Evolutionary conservation across 176 grass and related monocot species (phyloP).

Genomic region (Phyllostachys edulis): DNA sequence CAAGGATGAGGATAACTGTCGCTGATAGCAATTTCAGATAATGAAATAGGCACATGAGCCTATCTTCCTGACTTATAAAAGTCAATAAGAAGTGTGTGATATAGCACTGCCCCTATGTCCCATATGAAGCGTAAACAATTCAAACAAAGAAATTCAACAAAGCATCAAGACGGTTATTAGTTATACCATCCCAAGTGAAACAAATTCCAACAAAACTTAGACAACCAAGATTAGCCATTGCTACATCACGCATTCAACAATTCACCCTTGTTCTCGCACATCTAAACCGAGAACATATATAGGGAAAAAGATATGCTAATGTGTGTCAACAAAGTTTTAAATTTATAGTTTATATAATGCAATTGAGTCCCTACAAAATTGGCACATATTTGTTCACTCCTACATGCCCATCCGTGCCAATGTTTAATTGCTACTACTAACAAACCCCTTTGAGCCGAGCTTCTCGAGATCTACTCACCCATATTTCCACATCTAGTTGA

Average conservation of each 20-base stretch:
- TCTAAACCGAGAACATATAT: neutral
- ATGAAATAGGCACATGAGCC: neutral
- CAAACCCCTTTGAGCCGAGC: neutral
- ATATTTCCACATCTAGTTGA: neutral
- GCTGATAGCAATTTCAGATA: neutral
- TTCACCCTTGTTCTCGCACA: neutral
- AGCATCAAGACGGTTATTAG: neutral
- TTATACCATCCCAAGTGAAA: neutral
- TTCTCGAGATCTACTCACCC: neutral
- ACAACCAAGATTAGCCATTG: neutral
- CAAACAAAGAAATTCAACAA: neutral
- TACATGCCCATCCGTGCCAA: neutral
- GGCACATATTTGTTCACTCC: neutral
- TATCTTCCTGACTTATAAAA: neutral
- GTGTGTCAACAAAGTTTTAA: neutral
- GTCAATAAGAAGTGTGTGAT: neutral
- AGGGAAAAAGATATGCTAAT: neutral
- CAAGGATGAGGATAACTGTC: neutral
- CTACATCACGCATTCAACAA: neutral
- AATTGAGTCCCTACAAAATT: neutral
- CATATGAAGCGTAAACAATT: neutral
- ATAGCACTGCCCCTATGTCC: neutral
- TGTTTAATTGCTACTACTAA: neutral
- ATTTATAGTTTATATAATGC: neutral
- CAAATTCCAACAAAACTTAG: neutral